These are phyloP conservation scores for Fallopia convolvulus DNA, from an alignment of 148 eudicot species.

Conservation along the genomic window DNA sequence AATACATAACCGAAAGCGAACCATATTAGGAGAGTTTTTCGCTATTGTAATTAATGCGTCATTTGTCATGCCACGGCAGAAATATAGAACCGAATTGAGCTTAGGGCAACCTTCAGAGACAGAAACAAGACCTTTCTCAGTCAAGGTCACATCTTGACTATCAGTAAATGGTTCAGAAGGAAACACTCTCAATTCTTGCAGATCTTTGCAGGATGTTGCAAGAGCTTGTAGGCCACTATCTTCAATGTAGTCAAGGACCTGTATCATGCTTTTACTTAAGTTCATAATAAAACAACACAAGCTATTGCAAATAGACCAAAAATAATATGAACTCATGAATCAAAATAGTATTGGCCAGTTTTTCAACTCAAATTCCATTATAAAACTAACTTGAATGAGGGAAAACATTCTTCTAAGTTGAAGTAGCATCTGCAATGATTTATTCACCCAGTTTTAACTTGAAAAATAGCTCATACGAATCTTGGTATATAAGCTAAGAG, in stretches of 20 bases:
- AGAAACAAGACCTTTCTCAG: conserved; percentile 55
- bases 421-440: too few relatives aligned
- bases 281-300: neutral
- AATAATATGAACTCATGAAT: too few relatives aligned
- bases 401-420: too few relatives aligned
- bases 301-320: too few relatives aligned
- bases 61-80: conserved; percentile 65
- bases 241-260: conserved; percentile 9
- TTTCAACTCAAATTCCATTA: too few relatives aligned
- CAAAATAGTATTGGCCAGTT: too few relatives aligned
- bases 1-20: conserved; percentile 54
- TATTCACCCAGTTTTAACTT: too few relatives aligned
- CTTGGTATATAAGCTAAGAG: too few relatives aligned
- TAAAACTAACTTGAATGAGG: too few relatives aligned
- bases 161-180: conserved; percentile 57
- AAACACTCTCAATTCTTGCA: conserved; percentile 52
- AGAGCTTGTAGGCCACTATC: conserved; percentile 11
- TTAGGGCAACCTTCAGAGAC: conserved; percentile 59
- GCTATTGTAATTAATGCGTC: conserved; percentile 44
- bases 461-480: too few relatives aligned
- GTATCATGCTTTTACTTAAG: neutral
- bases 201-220: conserved; percentile 15
- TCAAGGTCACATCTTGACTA: conserved; percentile 36
- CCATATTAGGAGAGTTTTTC: conserved; percentile 39
- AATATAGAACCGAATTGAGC: conserved; percentile 50